Conservation (phyloP, 2,329 filamentous ascomycete species). For the Daldinia eschscholtzii region DNA sequence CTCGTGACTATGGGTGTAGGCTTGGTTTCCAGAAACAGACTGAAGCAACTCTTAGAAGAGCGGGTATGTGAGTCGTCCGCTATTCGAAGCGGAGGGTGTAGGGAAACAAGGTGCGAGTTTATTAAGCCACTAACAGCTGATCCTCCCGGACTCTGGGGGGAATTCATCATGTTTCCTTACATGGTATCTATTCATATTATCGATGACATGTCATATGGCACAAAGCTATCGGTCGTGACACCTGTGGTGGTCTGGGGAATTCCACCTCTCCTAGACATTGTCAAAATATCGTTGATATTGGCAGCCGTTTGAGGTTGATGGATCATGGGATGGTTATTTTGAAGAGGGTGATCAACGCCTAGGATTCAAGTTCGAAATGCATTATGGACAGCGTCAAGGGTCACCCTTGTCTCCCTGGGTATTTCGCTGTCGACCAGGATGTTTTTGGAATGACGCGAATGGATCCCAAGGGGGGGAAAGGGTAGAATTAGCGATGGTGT, state of each 20-base stretch:
- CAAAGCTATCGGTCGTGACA: constrained; percentile 15
- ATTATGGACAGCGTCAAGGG: constrained; percentile 45
- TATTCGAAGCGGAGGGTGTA: constrained; percentile 21
- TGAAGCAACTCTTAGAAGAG: constrained; percentile 18
- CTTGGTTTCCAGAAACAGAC: constrained; percentile 39
- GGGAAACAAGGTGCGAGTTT: constrained; percentile 21
- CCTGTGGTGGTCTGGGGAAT: constrained; percentile 32
- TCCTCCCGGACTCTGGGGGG: background rate
- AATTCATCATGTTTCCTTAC: constrained; percentile 17
- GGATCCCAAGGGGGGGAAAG: constrained; percentile 38
- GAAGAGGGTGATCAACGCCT: constrained; percentile 60
- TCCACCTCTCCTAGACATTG: constrained; percentile 27
- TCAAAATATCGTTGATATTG: constrained; percentile 22
- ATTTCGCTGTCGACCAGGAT: constrained; percentile 43
- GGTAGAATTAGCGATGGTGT: constrained; percentile 34
- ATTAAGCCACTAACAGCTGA: constrained; percentile 14
- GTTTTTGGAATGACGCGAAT: constrained; percentile 43
- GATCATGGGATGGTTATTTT: constrained; percentile 61
- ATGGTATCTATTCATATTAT: constrained; percentile 24
- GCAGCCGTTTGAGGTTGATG: constrained; percentile 63
- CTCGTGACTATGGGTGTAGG: constrained; percentile 23
- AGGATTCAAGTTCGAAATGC: constrained; percentile 50
- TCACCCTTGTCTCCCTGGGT: constrained; percentile 44
- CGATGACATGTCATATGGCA: constrained; percentile 18
- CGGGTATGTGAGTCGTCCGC: constrained; percentile 10